Base-by-base conservation (phyloP, 2,329 filamentous ascomycete genomes). In the Phyllosticta paracitricarpa region DNA sequence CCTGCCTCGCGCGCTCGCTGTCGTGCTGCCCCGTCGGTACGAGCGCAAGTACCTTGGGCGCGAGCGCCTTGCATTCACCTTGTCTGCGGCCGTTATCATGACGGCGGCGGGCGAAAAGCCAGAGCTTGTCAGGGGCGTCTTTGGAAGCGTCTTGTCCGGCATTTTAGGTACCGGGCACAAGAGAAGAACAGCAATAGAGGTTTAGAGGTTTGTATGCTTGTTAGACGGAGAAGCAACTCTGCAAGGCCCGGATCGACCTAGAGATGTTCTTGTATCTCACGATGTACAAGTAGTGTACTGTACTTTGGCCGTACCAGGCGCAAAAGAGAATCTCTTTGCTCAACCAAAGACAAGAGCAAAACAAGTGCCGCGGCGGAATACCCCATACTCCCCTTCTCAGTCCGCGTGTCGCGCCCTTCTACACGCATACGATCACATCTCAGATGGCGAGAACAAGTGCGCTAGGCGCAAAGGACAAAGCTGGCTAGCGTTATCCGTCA, bases 1-100 rank as follows among this genome's bases (percentile, higher is more conserved):
- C 53, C 84, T 88, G 22, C 91, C 91, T 0, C 81, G 89, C 64
- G 91, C 90, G 14, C 77, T 89, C 64, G 89, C 88, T 8, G 89
- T 88, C 0, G 72, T 92, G 63, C 75, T 95, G 17, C 90, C 91
- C 6, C 78, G 90, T 63, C 79, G 82, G 51, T 95, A 94, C 72
- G 63, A 69, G 52, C 63, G 63, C 0, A 51, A 66, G 63, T 30
- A 66, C 35, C 64, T 61, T 30, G 72, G 72, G 71, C 68, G 65
- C 28, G 72, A 73, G 61, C 69, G 71, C 26, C 5, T 67, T 1
- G 67, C 66, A 1, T 74, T 73, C 59, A 63, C 66, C 8, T 17
- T 72, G 8, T 71, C 69, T 33, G 66, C 70, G 9, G 72, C 72
- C 6, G 61, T 72, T 14, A 63, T 74, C 1, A 55, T 74, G 4